These are phyloP conservation scores for Candida golubevii DNA, from an alignment of 805 yeast species.

Conservation along the genomic window DNA sequence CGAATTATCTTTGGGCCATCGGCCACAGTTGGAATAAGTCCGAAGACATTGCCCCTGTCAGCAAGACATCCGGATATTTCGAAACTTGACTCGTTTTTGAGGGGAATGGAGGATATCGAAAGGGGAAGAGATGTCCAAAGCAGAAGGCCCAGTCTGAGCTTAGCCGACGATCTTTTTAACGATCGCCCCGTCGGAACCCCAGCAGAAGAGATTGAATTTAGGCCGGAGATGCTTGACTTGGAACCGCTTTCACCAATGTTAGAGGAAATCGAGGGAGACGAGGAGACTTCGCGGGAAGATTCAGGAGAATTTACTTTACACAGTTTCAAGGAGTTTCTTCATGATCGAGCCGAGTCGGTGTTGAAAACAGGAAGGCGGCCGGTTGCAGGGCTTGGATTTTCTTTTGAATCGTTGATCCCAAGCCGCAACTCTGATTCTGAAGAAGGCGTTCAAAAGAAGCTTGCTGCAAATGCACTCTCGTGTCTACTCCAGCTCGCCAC, in stretches of 20 bases:
- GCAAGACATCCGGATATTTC: conserved; percentile 7
- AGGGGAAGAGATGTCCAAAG: conserved; percentile 12
- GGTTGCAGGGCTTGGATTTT: not conserved
- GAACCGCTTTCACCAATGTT: conserved; percentile 9
- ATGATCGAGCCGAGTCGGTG: conserved; percentile 6
- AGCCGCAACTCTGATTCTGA: not conserved
- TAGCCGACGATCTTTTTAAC: not conserved
- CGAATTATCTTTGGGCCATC: conserved; percentile 6
- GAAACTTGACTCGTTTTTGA: conserved; percentile 6
- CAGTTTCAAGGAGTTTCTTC: conserved; percentile 8
- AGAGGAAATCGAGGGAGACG: conserved; percentile 1
- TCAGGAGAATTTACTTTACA: not conserved
- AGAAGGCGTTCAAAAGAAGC: not conserved
- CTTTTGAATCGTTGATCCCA: conserved; percentile 11
- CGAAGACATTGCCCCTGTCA: conserved; percentile 7
- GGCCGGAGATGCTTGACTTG: conserved; percentile 1
- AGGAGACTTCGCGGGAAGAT: not conserved
- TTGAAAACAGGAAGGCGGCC: not conserved
- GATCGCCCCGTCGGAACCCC: not conserved
- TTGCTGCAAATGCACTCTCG: conserved; percentile 16
- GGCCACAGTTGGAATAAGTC: not conserved
- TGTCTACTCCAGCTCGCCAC: conserved; percentile 15
- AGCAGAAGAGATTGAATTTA: not conserved
- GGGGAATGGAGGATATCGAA: conserved; percentile 13
- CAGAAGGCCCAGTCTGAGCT: conserved; percentile 12